These are phyloP conservation scores for Stentor roeselii DNA, from an alignment of 73 alveolate genomes.

Conservation along the genomic window DNA sequence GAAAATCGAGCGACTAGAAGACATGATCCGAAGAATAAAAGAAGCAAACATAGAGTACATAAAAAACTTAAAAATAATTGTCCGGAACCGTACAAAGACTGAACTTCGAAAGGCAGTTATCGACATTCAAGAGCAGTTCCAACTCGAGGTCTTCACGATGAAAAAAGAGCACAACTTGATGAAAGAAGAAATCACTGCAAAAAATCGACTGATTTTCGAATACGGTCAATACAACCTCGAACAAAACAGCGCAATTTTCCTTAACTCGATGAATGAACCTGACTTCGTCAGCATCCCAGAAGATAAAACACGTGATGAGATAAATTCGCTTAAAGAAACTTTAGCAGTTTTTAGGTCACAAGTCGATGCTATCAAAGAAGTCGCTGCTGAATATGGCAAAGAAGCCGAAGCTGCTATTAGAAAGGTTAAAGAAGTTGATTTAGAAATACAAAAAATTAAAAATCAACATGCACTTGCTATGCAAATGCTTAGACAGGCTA, in stretches of 20 bases:
- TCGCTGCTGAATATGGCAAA: neutral
- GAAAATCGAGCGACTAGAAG: neutral
- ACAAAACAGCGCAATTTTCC: neutral
- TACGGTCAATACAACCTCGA: neutral
- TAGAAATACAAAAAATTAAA: neutral
- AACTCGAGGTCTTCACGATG: neutral
- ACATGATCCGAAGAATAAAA: neutral
- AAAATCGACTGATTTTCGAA: neutral
- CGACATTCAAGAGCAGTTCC: constrained; percentile 8
- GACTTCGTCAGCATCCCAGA: neutral
- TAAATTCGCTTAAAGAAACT: neutral
- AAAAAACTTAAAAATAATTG: neutral
- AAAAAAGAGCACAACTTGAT: neutral
- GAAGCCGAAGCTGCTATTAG: neutral
- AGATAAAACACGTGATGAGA: neutral
- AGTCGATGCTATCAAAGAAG: constrained; percentile 6
- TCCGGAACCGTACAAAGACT: neutral
- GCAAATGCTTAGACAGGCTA: neutral
- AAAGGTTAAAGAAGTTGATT: neutral
- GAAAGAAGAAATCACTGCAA: neutral
- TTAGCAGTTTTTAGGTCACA: neutral
- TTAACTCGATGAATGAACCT: neutral
- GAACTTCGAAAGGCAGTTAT: neutral
- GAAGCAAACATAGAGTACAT: neutral
- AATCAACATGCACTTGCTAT: neutral